These are phyloP conservation scores for Trypethelium eluteriae DNA, from an alignment of 495 filamentous ascomycete genomes.

Conservation along the genomic window DNA sequence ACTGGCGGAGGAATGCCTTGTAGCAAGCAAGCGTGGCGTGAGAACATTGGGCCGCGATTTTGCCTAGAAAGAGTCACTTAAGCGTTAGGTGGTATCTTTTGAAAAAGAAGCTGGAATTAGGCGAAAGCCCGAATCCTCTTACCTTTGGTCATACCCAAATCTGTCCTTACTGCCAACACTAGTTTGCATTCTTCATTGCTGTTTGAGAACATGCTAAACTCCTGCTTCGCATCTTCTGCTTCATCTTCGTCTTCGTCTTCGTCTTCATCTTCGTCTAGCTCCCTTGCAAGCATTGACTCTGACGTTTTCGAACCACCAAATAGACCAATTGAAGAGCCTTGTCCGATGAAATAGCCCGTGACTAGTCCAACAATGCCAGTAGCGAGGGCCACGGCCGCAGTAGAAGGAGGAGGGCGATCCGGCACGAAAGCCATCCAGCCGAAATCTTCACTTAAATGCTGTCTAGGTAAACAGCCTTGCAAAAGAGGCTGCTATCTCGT, in stretches of 20 bases:
- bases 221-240: slow-evolving; percentile 16
- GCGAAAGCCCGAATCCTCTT: slow-evolving; percentile 22
- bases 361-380: slow-evolving; percentile 35
- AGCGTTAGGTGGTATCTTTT: too few relatives aligned
- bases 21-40: slow-evolving; percentile 96
- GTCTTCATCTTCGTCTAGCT: slow-evolving; percentile 18
- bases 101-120: too few relatives aligned
- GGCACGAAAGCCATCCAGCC: slow-evolving; percentile 21
- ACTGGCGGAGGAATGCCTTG: slow-evolving; percentile 61
- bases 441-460: not conserved
- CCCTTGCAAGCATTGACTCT: not conserved
- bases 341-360: slow-evolving; percentile 38
- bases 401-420: slow-evolving; percentile 33
- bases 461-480: not conserved
- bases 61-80: slow-evolving; percentile 49
- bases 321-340: slow-evolving; percentile 36
- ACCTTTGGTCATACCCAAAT: slow-evolving; percentile 96
- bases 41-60: slow-evolving; percentile 94
- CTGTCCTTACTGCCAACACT: slow-evolving; percentile 83
- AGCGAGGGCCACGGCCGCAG: slow-evolving; percentile 33
- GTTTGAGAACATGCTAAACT: slow-evolving; percentile 32
- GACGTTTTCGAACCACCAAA: slow-evolving; percentile 25
- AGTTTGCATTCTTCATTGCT: slow-evolving; percentile 80
- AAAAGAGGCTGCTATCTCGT: not conserved
- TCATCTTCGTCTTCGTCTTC: slow-evolving; percentile 29